Evolutionary conservation across 2,329 filamentous ascomycete species (phyloP).

Genomic region (Phialocephala subalpina): DNA sequence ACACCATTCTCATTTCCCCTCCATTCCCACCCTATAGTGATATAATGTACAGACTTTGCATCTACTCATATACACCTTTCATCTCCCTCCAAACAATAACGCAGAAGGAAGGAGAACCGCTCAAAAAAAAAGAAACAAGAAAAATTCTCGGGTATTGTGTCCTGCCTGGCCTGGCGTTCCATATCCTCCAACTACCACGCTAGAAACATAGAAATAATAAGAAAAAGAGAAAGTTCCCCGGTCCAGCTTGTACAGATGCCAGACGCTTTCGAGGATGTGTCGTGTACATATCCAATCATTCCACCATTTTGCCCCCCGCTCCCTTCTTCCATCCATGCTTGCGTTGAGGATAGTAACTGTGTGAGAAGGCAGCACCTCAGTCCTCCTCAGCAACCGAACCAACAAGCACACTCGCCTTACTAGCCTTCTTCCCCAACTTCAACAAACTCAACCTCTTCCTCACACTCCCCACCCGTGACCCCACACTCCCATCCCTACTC

Average conservation of each 20-base stretch:
- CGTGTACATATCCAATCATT: background rate
- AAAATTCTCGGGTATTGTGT: background rate
- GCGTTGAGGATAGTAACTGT: no score
- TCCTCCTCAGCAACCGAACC: slow-evolving; percentile 40
- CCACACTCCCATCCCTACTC: slow-evolving; percentile 29
- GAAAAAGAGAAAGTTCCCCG: background rate
- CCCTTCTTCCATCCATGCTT: background rate
- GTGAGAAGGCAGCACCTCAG: slow-evolving; percentile 9
- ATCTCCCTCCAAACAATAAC: background rate
- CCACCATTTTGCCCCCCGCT: background rate
- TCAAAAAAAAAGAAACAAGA: background rate
- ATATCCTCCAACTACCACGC: background rate
- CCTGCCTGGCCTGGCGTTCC: background rate
- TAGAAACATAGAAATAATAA: background rate
- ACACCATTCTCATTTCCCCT: background rate
- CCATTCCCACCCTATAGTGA: background rate
- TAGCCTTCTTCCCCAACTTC: slow-evolving; percentile 46
- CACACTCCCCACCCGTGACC: slow-evolving; percentile 43
- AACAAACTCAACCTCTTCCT: slow-evolving; percentile 43
- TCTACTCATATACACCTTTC: background rate
- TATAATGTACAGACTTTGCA: background rate
- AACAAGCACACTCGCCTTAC: slow-evolving; percentile 43
- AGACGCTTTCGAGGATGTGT: no score
- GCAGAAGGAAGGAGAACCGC: background rate
- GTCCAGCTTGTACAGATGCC: no score